Conservation (phyloP, 768 basidiomycete genomes). For the Xanthoconium purpureum region DNA sequence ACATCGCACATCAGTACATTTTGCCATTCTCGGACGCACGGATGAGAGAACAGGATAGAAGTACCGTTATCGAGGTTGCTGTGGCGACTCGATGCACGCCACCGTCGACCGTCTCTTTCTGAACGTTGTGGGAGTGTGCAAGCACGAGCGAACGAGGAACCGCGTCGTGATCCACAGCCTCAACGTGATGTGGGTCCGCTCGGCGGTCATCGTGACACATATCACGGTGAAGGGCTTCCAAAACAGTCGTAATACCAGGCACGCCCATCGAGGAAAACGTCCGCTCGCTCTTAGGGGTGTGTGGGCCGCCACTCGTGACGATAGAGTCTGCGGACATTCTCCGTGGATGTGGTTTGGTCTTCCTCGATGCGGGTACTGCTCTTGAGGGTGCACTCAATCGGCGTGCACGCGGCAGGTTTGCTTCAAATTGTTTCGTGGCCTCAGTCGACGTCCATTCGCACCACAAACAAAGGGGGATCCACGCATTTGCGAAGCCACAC, state of each 20-base stretch:
- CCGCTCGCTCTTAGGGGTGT: conserved; percentile 22
- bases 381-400: conserved; percentile 31
- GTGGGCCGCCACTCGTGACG: conserved; percentile 18
- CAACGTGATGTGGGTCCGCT: conserved; percentile 15
- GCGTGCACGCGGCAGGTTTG: conserved; percentile 36
- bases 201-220: conserved; percentile 13
- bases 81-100: conserved; percentile 24
- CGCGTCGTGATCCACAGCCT: not conserved
- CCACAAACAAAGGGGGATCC: conserved; percentile 50
- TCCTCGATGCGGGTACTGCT: conserved; percentile 11
- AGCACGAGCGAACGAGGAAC: not conserved
- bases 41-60: conserved; percentile 18
- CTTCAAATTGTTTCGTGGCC: conserved; percentile 40
- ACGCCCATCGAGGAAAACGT: conserved; percentile 12
- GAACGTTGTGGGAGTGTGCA: conserved; percentile 10
- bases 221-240: conserved; percentile 22
- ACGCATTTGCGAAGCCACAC: conserved; percentile 47
- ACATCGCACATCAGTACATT: conserved; percentile 17
- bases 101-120: conserved; percentile 13
- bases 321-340: conserved; percentile 24
- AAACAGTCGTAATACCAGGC: conserved; percentile 30
- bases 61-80: conserved; percentile 32
- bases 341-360: conserved; percentile 1
- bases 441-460: conserved; percentile 46
- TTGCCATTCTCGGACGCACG: conserved; percentile 13